Evolutionary conservation across 2,329 filamentous ascomycete genomes (phyloP), one percentile per base, ranked within the genome.

Genomic region (Xylaria sp.): DNA sequence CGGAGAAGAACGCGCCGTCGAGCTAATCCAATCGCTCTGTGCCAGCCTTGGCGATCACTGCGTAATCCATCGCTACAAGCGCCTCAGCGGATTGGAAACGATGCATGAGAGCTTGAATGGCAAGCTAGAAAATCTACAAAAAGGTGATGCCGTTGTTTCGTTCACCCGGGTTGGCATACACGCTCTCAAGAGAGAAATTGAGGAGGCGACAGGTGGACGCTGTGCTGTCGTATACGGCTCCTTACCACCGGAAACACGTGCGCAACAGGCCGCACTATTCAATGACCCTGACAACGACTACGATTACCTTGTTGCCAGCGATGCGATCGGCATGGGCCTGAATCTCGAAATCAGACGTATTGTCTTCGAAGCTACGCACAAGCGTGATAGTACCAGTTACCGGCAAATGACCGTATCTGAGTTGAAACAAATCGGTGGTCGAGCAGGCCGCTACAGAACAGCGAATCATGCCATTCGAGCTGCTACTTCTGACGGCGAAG

Each of bases 261-360:
- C 94, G 3, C 90, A 95, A 76, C 96, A 99, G 81, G 96, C 96
- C 0, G 89, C 89, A 18, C 84, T 98, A 0, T 99, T 99, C 84
- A 99, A 99, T 76, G 93, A 98, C 71, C 94, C 94, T 0, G 81
- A 97, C 77, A 99, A 97, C 77, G 94, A 97, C 67, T 99, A 97
- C 77, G 96, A 99, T 78, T 97, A 90, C 73, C 84, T 99, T 6
- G 94, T 96, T 30, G 96, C 97, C 9, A 97, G 93, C 74, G 94
- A 97, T 80, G 96, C 96, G 55, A 95, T 99, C 70, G 96, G 96
- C 43, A 98, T 99, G 95, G 96, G 97, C 0, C 83, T 99, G 25
- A 99, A 99, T 76, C 81, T 99, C 78, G 94, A 90, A 80, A 93
- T 97, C 78, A 96, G 94, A 77, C 91, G 97, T 30, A 87, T 99